Evolutionary conservation across 768 basidiomycete genomes (phyloP).

Genomic region (Piloderma croceum): DNA sequence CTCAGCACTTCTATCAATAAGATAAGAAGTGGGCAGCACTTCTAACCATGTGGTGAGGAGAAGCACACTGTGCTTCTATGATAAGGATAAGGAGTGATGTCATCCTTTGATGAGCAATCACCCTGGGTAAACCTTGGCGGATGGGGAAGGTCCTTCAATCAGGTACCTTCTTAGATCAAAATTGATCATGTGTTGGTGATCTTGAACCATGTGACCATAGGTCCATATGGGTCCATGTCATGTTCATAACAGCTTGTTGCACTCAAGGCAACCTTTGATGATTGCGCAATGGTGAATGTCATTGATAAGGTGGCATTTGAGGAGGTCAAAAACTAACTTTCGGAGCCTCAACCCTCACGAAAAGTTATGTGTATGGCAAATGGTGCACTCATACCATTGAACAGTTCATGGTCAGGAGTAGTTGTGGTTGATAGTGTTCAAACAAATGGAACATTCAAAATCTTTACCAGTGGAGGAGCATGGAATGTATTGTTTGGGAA

Average conservation of each 20-base stretch:
- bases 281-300: slow-evolving; percentile 26
- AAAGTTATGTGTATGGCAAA: slow-evolving; percentile 29
- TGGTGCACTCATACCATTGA: slow-evolving; percentile 15
- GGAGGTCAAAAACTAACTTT: slow-evolving; percentile 8
- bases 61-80: no score
- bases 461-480: slow-evolving; percentile 2
- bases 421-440: background rate
- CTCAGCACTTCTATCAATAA: no score
- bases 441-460: slow-evolving; percentile 1
- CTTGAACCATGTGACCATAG: background rate
- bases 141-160: no score
- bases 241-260: no score
- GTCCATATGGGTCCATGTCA: background rate
- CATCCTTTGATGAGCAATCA: no score
- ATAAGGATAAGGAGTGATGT: no score
- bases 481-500: slow-evolving; percentile 9
- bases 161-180: no score
- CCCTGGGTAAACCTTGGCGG: no score
- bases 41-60: no score
- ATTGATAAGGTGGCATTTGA: slow-evolving; percentile 14
- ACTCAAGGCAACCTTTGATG: slow-evolving; percentile 23
- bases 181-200: background rate
- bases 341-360: slow-evolving; percentile 8
- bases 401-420: background rate
- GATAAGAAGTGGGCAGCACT: no score